Evolutionary conservation across 345 rosid species (phyloP), one percentile per base, ranked within the genome.

Genomic region (Geranium brycei): DNA sequence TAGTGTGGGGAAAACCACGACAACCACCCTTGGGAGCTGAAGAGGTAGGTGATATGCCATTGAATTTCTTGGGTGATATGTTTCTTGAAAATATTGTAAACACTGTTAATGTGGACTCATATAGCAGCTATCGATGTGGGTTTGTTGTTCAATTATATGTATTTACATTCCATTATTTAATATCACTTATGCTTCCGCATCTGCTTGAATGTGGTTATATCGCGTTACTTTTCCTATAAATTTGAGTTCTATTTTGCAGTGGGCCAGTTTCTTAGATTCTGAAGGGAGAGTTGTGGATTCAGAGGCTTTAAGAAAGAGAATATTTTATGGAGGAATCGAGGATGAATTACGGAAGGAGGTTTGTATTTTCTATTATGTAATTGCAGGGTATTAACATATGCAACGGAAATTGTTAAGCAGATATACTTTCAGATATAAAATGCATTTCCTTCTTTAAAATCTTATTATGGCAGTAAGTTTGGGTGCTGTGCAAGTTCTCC

Each of bases 1-100:
- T 95, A 70, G 86, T 84, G 30, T 95, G 96, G 97, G 97, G 99
- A 63, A 85, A 91, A 75, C 91, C 96, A 59, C 77, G 99, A 76
- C 96, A 87, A 66, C 74, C 87, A 40, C 89, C 91, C 15, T 76
- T 91, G 74, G 84, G 85, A 12, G 67, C 57, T 51, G 80, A 80
- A 73, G 96, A 88, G 95, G 99, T 93, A 72, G 73, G 72, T 32
- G 12, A 64, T 58, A 4, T 58, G 62, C 41, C 66, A 28, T 0
- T 23, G 14, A 17, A 10, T 8, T 47, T 47, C 14, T 47, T 47
- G 7, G 53, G 13, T 47, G 53, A 47, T 47, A 11, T 2, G 15
- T 8, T 47, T 11, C 53, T 47, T 47, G 53, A 47, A 47, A 8
- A 10, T 47, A 47, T 47, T 47, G 53, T 13, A 10, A 47, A 47